A percentile compares a stretch with the other conserved stretches of the same genome.
Conservation (phyloP, 208 protist species). For the Acanthamoeba healyi region DNA sequence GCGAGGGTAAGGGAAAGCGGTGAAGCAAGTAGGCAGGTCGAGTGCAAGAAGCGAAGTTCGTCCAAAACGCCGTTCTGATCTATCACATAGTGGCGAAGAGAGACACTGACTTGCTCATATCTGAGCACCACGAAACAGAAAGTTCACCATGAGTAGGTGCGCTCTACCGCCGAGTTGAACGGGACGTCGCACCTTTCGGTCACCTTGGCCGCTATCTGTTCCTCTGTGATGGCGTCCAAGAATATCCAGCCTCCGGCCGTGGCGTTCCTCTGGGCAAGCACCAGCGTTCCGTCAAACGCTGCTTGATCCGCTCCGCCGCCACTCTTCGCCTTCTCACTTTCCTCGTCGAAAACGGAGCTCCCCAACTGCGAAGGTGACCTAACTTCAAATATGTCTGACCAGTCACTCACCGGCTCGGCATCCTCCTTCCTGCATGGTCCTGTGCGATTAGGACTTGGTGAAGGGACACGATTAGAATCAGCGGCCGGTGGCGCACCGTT, state of each 20-base stretch:
- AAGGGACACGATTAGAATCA: no score
- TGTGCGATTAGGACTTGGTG: neutral
- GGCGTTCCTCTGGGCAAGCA: neutral
- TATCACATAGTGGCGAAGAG: neutral
- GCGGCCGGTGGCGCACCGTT: neutral
- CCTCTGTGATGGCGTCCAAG: slow-evolving; percentile 40
- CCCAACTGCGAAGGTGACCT: neutral
- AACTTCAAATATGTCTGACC: neutral
- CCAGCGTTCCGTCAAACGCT: neutral
- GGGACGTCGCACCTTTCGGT: neutral
- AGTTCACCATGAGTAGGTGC: neutral
- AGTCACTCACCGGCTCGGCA: neutral
- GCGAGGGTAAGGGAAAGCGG: neutral
- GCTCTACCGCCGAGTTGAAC: neutral
- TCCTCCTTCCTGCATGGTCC: neutral
- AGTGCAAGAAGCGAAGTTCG: slow-evolving; percentile 27
- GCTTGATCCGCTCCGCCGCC: no score
- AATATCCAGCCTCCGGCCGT: neutral
- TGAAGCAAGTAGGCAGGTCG: slow-evolving; percentile 30
- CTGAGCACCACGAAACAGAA: no score
- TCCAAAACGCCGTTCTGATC: slow-evolving; percentile 34
- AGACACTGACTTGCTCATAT: slow-evolving; percentile 22
- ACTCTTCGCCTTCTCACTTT: neutral
- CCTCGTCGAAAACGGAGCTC: neutral
- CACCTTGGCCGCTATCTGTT: neutral